Evolutionary conservation across 345 rosid genomes (phyloP), one percentile per base, ranked within the genome.

Genomic region (Acer negundo): DNA sequence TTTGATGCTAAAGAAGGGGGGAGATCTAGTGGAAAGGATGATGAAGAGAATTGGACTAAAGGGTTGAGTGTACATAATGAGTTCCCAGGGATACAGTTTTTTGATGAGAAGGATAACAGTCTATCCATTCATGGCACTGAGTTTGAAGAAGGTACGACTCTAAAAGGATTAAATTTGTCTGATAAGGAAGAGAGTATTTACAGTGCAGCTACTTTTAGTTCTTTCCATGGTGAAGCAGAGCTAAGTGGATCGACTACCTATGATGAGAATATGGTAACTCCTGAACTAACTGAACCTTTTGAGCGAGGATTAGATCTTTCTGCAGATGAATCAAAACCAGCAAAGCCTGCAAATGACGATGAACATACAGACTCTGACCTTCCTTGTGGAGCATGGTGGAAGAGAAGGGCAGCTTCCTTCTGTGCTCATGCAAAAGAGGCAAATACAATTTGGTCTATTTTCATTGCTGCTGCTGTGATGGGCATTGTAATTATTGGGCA

Each of bases 301-400:
- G 82, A 85, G 55, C 69, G 38, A 26, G 80, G 62, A 20, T 63
- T 82, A n/a, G 81, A 79, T 74, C 79, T 78, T 47, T 77, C 87
- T 20, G 63, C 79, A 13, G 95, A 85, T 58, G 71, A 67, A 35
- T 81, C 91, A 49, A 74, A 73, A 6, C 76, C 82, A 16, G 78
- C 82, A 15, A 79, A 82, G 76, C 70, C 85, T 61, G 53, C 78
- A 28, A 74, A 85, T 81, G 95, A 88, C 68, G 90, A 76, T 42
- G 70, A 88, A 74, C 71, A 31, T 47, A 67, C 74, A 76, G 86
- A 63, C 47, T 76, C 93, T 58, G 76, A 79, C 66, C 90, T 90
- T 62, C 98, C 98, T 23, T 88, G 93, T 68, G 91, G 87, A 77
- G 94, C 97, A 61, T 94, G 99, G 99, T 97, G 99, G 99, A 97